Percentiles rank a stretch among this genome's conserved stretches.
Conservation (phyloP, 2,329 filamentous ascomycete genomes). For the Onygena corvina region DNA sequence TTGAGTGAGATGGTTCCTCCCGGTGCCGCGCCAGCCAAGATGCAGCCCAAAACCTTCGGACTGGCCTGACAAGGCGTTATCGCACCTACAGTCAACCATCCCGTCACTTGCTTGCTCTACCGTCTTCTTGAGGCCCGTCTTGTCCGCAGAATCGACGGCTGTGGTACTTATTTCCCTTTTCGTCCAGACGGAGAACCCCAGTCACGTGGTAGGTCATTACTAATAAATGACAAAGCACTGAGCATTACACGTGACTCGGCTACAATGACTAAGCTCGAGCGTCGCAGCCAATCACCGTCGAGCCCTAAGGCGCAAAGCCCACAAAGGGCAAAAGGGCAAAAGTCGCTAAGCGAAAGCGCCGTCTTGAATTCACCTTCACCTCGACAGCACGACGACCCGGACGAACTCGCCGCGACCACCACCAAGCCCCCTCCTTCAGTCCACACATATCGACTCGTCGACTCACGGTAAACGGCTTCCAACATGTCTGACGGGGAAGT, state of each 20-base stretch:
- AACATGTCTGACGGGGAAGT: constrained; percentile 97
- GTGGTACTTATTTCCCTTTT: too few species aligned
- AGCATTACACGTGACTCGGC: constrained; percentile 6
- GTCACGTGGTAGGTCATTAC: too few species aligned
- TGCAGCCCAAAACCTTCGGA: too few species aligned
- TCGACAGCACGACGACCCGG: constrained; percentile 24
- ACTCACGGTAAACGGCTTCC: constrained; percentile 32
- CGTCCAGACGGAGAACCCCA: too few species aligned
- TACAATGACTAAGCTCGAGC: background rate
- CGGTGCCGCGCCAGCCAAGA: too few species aligned
- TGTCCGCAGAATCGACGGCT: too few species aligned
- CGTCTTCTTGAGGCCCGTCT: too few species aligned
- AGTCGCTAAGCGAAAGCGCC: constrained; percentile 32
- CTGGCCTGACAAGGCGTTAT: too few species aligned
- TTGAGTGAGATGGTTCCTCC: too few species aligned
- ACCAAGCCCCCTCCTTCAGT: constrained; percentile 18
- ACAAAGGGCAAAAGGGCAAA: constrained; percentile 19
- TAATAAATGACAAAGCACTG: background rate
- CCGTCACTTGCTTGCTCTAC: too few species aligned
- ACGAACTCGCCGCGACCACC: constrained; percentile 25
- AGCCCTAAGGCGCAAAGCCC: constrained; percentile 29
- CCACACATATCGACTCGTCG: constrained; percentile 28
- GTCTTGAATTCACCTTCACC: constrained; percentile 30
- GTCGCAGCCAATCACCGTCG: constrained; percentile 18
- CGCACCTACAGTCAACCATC: too few species aligned